Evolutionary conservation across 306 rosid genomes (phyloP), one percentile per base, ranked within the genome.

Genomic region (Cicer chorassanicum): DNA sequence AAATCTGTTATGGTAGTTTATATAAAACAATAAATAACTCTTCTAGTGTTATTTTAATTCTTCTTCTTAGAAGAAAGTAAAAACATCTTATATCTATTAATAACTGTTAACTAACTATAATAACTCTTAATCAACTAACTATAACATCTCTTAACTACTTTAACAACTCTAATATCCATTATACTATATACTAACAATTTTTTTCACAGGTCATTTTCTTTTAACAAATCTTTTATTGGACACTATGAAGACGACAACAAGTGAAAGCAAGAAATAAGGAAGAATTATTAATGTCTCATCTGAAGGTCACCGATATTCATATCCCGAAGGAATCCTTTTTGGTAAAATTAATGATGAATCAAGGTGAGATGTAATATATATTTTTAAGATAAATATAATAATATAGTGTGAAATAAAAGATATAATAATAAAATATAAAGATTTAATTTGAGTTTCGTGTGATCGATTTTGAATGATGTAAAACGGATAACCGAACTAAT

Each of bases 171-270:
- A 29, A 29, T 29, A 29, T 29, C 34, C 34, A 29, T 3, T 29
- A 29, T 29, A 0, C 34, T 29, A 29, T 29, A 29, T 29, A 29
- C 34, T 29, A 29, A 29, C 34, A 29, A 29, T 36, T 21, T 13
- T 48, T 60, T 69, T 6, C 78, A 53, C 92, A 94, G 98, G 97
- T 54, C 96, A 88, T 84, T 92, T 94, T 92, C 95, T 91, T 44
- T 72, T 94, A 81, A 88, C 97, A 69, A 74, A 88, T 77, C 95
- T 94, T 76, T 80, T 94, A 73, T 62, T 92, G 88, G 98, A 92
- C 15, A 85, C 78, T 6, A 88, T 92, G 95, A 91, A 87, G 85
- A 87, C 85, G 86, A 94, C 96, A 42, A 67, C 95, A 49, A 10
- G 3, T 48, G 77, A 84, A 85, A 86, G 89, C 54, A 76, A 80